Conservation (phyloP, 1,284 basidiomycete genomes). For the Sparassis latifolia region DNA sequence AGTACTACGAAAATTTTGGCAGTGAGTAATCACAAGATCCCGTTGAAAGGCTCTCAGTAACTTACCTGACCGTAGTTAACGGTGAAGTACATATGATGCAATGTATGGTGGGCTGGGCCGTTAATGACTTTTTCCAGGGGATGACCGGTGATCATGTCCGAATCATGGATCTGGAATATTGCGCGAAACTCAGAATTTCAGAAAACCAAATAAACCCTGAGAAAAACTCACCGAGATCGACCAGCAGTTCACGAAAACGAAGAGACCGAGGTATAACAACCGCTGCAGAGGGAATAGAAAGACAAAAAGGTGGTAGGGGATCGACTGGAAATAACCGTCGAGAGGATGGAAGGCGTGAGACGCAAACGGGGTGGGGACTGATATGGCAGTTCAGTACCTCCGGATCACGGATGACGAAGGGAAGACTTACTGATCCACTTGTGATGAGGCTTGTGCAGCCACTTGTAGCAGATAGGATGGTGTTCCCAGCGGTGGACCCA, state of each 20-base stretch:
- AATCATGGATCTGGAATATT: constrained; percentile 82
- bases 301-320: constrained; percentile 94
- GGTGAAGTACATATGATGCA: constrained; percentile 95
- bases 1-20: constrained; percentile 54
- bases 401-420: not conserved
- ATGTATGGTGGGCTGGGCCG: constrained; percentile 94
- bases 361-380: constrained; percentile 95
- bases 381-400: constrained; percentile 7
- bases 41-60: constrained; percentile 3
- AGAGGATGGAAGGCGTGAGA: constrained; percentile 97
- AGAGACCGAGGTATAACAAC: constrained; percentile 73
- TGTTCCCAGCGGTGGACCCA: constrained; percentile 87
- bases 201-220: constrained; percentile 1
- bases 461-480: constrained; percentile 84
- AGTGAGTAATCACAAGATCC: too few relatives aligned
- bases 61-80: constrained; percentile 88
- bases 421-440: constrained; percentile 85
- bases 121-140: constrained; percentile 90
- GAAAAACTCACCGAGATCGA: constrained; percentile 66
- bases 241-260: constrained; percentile 90
- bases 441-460: constrained; percentile 94
- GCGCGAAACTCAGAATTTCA: not conserved
- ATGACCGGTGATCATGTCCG: constrained; percentile 98
- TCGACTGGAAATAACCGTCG: constrained; percentile 90
- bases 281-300: constrained; percentile 92